Evolutionary conservation across 1,139 yeast genomes (phyloP), one percentile per base, ranked within the genome.

Genomic region (Blastobotrys arbuscula): DNA sequence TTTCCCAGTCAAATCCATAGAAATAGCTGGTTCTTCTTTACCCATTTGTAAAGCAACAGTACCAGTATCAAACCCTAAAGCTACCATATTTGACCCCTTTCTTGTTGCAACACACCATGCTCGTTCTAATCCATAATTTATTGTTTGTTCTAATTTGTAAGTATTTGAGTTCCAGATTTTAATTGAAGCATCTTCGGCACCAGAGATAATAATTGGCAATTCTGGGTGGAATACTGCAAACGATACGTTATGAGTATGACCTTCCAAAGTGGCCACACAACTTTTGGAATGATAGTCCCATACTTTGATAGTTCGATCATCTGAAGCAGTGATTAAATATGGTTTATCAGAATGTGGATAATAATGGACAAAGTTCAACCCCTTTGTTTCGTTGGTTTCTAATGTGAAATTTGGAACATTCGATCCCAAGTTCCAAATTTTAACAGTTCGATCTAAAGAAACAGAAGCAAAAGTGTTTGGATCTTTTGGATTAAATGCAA

Each of bases 231-330:
- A 94, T 44, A 89, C 80, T 9, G 98, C 98, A 73, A 88, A 92
- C 19, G 97, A 88, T 42, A 92, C 98, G 66, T 94, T 92, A 45
- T 95, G 79, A 58, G 88, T 75, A 65, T 92, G 99, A 37, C 97
- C 98, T 64, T 85, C 95, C 61, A 92, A 76, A 24, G 95, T 84
- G 13, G 97, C 97, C 48, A 92, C 95, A 65, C 95, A 84, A 6
- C 95, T 81, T 72, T 94, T 92, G 43, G 97, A 89, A 74, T 92
- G 98, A 64, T 92, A 92, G 70, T 92, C 98, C 97, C 97, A 92
- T 47, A 94, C 77, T 62, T 87, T 86, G 57, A 90, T 82, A 2
- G 96, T 82, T 58, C 83, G 79, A 70, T 92, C 98, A 69, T 94
- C 98, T 24, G 96, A 85, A 12, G 96, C 75, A 2, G 98, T 90